Conservation (phyloP, 495 filamentous ascomycete genomes). For the Xylaria bambusicola region DNA sequence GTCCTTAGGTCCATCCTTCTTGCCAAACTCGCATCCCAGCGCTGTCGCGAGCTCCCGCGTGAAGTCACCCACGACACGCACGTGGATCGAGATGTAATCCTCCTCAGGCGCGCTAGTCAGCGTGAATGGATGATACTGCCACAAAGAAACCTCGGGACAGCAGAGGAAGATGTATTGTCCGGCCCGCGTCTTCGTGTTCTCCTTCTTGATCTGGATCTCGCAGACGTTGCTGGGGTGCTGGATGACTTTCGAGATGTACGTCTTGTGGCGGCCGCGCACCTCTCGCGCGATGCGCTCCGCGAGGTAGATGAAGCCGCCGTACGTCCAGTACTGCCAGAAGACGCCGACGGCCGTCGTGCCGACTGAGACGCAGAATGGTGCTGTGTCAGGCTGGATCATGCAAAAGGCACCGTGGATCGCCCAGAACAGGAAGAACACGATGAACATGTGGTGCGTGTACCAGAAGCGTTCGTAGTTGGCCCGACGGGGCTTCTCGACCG, state of each 20-base stretch:
- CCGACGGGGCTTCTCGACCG: slow-evolving; percentile 66
- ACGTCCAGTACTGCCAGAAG: slow-evolving; percentile 82
- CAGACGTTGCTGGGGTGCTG: slow-evolving; percentile 81
- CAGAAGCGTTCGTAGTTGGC: slow-evolving; percentile 79
- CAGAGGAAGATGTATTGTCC: slow-evolving; percentile 84
- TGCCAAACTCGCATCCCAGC: slow-evolving; percentile 70
- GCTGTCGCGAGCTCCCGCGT: slow-evolving; percentile 63
- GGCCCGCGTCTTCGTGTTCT: slow-evolving; percentile 71
- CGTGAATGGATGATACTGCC: slow-evolving; percentile 80
- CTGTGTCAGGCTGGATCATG: slow-evolving; percentile 76
- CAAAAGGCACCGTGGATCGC: slow-evolving; percentile 78
- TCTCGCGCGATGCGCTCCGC: slow-evolving; percentile 70
- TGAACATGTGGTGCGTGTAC: slow-evolving; percentile 77
- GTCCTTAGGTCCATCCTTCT: slow-evolving; percentile 47
- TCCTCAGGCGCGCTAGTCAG: slow-evolving; percentile 79
- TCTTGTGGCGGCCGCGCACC: slow-evolving; percentile 70
- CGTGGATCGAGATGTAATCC: slow-evolving; percentile 79
- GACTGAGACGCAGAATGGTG: slow-evolving; percentile 65
- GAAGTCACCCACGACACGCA: slow-evolving; percentile 72
- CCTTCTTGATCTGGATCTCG: slow-evolving; percentile 86
- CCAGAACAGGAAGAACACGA: slow-evolving; percentile 82
- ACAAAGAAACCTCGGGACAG: slow-evolving; percentile 77
- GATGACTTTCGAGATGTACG: slow-evolving; percentile 79
- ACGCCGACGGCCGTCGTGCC: slow-evolving; percentile 64
- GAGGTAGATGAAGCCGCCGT: slow-evolving; percentile 71